Evolutionary conservation across 1,284 basidiomycete genomes (phyloP), one percentile per base, ranked within the genome.

Genomic region (Austroboletus novae-zelandiae): DNA sequence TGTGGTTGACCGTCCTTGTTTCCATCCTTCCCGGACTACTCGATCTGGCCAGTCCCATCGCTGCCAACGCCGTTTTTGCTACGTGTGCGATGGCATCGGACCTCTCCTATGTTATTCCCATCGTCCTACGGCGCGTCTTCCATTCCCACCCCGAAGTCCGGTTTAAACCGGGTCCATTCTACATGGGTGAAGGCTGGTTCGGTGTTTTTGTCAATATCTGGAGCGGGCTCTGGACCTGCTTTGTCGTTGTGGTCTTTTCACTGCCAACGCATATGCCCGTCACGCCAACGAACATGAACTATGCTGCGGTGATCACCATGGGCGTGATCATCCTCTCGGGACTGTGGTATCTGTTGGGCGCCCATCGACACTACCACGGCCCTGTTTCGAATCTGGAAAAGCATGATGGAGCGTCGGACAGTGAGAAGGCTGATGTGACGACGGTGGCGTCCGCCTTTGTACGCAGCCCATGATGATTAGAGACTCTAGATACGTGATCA

Each of bases 151-250:
- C 92, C 0, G 92, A 94, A 45, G 86, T 94, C 34, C 74, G 74
- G 58, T 94, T 91, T 76, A 85, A 84, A 65, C 91, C 91, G 1
- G 92, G 92, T n/a, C 92, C 92, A 17, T 94, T 92, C 72, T 89
- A 84, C 66, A 84, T 94, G 76, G 91, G 91, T 20, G 74, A 82
- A 47, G 90, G 89, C 0, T 59, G 75, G 52, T 65, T 92, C 18
- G 89, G 87, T 4, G 79, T 77, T 71, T 61, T 76, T 14, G 77
- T 79, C 57, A 92, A 93, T 62, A 54, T 75, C 18, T 77, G 77
- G 45, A 90, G 89, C 57, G 82, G 91, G 40, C 43, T 69, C 25
- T 89, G 86, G 86, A 86, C 84, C 42, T 52, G 79, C 23, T 88
- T 89, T 65, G 76, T 89, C 32, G 79, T 75, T 46, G 77, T 89